A percentile compares a stretch with the other conserved stretches of the same genome.
These are phyloP conservation scores for Tetracladium maxilliforme DNA, from an alignment of 2,329 filamentous ascomycete genomes.

Conservation along the genomic window DNA sequence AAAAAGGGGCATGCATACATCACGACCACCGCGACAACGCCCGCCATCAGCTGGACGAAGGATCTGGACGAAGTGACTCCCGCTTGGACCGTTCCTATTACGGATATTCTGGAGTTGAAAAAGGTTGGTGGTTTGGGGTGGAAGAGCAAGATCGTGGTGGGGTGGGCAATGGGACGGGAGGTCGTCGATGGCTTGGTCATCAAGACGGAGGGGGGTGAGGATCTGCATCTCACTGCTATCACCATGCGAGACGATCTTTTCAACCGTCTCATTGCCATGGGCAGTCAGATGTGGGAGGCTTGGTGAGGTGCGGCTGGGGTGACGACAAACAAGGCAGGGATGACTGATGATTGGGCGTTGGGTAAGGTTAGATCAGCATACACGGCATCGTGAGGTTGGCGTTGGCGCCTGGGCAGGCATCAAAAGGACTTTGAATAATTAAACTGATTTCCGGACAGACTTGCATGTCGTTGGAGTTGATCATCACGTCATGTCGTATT, in stretches of 20 bases:
- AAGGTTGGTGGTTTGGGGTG: slow-evolving; percentile 73
- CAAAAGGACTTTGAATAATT: too few species aligned
- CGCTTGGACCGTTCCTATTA: slow-evolving; percentile 54
- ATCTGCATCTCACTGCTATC: slow-evolving; percentile 58
- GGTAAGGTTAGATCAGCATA: too few species aligned
- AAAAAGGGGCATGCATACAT: slow-evolving; percentile 62
- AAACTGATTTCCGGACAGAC: too few species aligned
- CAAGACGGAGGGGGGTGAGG: slow-evolving; percentile 37
- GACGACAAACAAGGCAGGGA: too few species aligned
- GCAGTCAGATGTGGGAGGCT: slow-evolving; percentile 70
- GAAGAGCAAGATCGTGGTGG: slow-evolving; percentile 73
- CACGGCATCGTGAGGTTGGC: too few species aligned
- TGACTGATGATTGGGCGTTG: too few species aligned
- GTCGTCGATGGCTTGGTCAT: slow-evolving; percentile 56
- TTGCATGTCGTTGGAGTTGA: too few species aligned
- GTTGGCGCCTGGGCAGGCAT: too few species aligned
- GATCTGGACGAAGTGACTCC: slow-evolving; percentile 38
- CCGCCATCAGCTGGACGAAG: slow-evolving; percentile 36
- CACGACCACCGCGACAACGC: slow-evolving; percentile 48
- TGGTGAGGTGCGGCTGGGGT: slow-evolving; percentile 32
- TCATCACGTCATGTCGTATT: too few species aligned
- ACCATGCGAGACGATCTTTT: slow-evolving; percentile 63
- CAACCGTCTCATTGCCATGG: slow-evolving; percentile 64
- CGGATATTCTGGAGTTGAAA: slow-evolving; percentile 57
- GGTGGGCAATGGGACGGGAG: slow-evolving; percentile 61